These are phyloP conservation scores for Adansonia grandidieri DNA, from an alignment of 441 rosid genomes.

Conservation along the genomic window DNA sequence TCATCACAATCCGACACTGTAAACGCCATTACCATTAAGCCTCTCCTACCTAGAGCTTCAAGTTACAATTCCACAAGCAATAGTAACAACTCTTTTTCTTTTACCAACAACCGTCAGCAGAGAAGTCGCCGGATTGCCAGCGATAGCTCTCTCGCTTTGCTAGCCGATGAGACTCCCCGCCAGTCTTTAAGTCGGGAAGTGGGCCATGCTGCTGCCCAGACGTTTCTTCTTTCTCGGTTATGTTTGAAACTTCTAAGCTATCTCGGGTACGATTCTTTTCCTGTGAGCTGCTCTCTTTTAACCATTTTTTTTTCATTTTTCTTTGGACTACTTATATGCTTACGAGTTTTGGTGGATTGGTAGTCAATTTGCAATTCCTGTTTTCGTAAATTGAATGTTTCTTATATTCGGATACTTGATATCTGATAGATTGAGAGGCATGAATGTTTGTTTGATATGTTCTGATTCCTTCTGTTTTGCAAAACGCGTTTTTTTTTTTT, in stretches of 20 bases:
- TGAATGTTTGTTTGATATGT: background rate
- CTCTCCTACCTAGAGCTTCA: conserved; percentile 56
- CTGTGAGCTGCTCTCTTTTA: background rate
- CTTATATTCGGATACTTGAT: background rate
- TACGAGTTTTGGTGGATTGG: background rate
- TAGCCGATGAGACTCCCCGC: conserved; percentile 36
- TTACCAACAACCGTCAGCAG: conserved; percentile 45
- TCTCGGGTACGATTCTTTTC: conserved; percentile 57
- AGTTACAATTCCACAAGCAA: conserved; percentile 42
- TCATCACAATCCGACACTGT: conserved; percentile 52
- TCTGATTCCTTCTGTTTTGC: background rate
- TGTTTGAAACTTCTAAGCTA: conserved; percentile 65
- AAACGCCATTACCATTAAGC: conserved; percentile 37
- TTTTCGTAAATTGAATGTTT: background rate
- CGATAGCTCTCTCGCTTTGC: conserved; percentile 56
- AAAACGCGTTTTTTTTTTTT: background rate
- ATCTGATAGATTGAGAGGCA: background rate
- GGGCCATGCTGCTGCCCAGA: conserved; percentile 68
- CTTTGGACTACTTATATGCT: background rate
- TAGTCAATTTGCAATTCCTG: background rate
- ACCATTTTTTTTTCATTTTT: background rate
- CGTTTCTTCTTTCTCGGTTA: conserved; percentile 65
- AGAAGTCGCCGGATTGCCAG: conserved; percentile 62
- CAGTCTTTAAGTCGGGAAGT: conserved; percentile 54
- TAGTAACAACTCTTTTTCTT: conserved; percentile 4